A percentile compares a stretch with the other conserved stretches of the same genome.
Conservation (phyloP, 257 asterid species). For the Knoxia roxburghii region DNA sequence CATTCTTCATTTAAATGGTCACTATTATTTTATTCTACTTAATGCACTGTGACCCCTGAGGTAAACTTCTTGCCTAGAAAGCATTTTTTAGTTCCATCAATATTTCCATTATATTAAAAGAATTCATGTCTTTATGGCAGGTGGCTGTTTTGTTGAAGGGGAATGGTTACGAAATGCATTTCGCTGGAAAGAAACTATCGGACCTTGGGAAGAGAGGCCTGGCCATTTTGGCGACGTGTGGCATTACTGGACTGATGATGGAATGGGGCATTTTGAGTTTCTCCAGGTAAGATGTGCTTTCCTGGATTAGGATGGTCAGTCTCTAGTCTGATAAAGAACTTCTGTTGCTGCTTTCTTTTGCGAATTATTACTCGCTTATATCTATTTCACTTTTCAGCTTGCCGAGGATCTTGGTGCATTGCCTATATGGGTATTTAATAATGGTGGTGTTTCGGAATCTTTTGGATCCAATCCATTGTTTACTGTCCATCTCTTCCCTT, state of each 20-base stretch:
- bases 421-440: slow-evolving; percentile 97
- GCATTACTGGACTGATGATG: slow-evolving; percentile 97
- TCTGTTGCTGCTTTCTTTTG: not conserved
- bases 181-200: slow-evolving; percentile 96
- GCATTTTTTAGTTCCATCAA: not conserved
- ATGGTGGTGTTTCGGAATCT: slow-evolving; percentile 42
- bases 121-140: slow-evolving; percentile 25
- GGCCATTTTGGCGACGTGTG: slow-evolving; percentile 99
- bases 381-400: slow-evolving; percentile 51
- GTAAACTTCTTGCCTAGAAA: not conserved
- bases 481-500: not conserved
- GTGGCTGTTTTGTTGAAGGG: slow-evolving; percentile 99
- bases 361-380: not conserved
- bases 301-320: slow-evolving; percentile 1
- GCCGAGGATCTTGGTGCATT: slow-evolving; percentile 87
- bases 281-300: slow-evolving; percentile 51
- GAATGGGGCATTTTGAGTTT: slow-evolving; percentile 84
- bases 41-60: not conserved
- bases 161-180: slow-evolving; percentile 85
- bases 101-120: not conserved
- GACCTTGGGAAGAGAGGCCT: slow-evolving; percentile 93
- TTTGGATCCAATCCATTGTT: not conserved
- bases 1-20: not conserved
- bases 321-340: not conserved
- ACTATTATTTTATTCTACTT: not conserved